Conservation (phyloP, 2,329 filamentous ascomycete genomes). For the Microdochium trichocladiopsis region DNA sequence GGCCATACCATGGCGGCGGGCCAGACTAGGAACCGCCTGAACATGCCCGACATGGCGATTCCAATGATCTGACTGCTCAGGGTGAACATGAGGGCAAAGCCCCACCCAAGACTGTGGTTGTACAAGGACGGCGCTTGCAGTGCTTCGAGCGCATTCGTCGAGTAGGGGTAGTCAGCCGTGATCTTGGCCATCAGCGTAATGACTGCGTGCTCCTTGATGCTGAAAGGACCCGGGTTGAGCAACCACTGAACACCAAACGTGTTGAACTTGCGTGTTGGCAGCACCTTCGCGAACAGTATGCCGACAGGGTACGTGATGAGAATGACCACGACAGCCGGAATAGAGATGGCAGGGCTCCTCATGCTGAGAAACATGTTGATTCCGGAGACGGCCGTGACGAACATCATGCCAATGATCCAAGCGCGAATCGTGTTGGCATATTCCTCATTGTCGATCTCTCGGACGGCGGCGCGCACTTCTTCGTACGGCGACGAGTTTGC, state of each 20-base stretch:
- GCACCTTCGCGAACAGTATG: slow-evolving; percentile 30
- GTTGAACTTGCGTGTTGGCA: slow-evolving; percentile 32
- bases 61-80: slow-evolving; percentile 46
- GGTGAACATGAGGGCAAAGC: slow-evolving; percentile 39
- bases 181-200: slow-evolving; percentile 37
- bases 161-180: slow-evolving; percentile 21
- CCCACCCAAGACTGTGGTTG: slow-evolving; percentile 35
- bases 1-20: slow-evolving; percentile 47
- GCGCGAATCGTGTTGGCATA: slow-evolving; percentile 34
- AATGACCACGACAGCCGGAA: slow-evolving; percentile 29
- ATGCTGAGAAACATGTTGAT: slow-evolving; percentile 28
- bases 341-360: slow-evolving; percentile 25
- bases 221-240: slow-evolving; percentile 36
- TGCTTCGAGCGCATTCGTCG: slow-evolving; percentile 6
- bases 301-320: slow-evolving; percentile 35
- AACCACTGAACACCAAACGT: slow-evolving; percentile 34
- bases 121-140: slow-evolving; percentile 32
- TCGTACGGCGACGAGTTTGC: slow-evolving; percentile 29
- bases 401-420: slow-evolving; percentile 35
- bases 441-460: slow-evolving; percentile 33
- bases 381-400: slow-evolving; percentile 32
- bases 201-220: slow-evolving; percentile 36
- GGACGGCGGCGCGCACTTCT: slow-evolving; percentile 34
- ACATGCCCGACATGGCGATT: slow-evolving; percentile 42
- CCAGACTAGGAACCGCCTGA: slow-evolving; percentile 37